Conservation (phyloP, 2,329 filamentous ascomycete genomes). For the Coniochaeta sp. region DNA sequence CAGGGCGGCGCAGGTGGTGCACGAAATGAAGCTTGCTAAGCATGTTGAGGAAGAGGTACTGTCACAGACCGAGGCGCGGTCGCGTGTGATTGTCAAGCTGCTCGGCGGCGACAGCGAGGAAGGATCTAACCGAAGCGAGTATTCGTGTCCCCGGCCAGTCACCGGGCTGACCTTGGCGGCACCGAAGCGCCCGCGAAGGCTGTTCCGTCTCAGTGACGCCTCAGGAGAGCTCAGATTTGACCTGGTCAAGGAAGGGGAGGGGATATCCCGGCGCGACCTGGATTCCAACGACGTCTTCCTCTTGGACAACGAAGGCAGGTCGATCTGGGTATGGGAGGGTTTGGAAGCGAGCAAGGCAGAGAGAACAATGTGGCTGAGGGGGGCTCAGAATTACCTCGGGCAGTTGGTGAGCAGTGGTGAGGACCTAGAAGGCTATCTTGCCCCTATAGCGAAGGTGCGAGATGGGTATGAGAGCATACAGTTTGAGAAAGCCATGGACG, state of each 20-base stretch:
- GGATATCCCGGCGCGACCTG: slow-evolving; percentile 39
- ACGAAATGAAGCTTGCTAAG: slow-evolving; percentile 57
- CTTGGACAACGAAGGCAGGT: slow-evolving; percentile 47
- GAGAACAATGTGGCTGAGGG: slow-evolving; percentile 52
- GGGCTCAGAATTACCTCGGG: slow-evolving; percentile 48
- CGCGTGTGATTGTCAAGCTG: slow-evolving; percentile 46
- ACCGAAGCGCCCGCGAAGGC: slow-evolving; percentile 18
- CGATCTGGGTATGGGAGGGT: slow-evolving; percentile 63
- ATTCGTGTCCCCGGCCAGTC: slow-evolving; percentile 12
- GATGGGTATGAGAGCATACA: slow-evolving; percentile 48
- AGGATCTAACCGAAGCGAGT: slow-evolving; percentile 32
- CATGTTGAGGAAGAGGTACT: slow-evolving; percentile 59
- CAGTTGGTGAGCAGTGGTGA: slow-evolving; percentile 27
- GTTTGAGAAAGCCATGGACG: slow-evolving; percentile 39
- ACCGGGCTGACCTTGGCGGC: slow-evolving; percentile 5
- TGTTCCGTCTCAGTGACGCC: slow-evolving; percentile 58
- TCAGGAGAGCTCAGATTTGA: slow-evolving; percentile 50
- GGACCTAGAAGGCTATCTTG: slow-evolving; percentile 28
- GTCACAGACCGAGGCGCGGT: slow-evolving; percentile 50
- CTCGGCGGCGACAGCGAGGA: slow-evolving; percentile 39
- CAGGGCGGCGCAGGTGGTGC: slow-evolving; percentile 59
- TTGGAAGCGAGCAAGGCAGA: slow-evolving; percentile 48
- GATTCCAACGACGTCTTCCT: slow-evolving; percentile 56
- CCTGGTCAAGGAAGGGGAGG: slow-evolving; percentile 46
- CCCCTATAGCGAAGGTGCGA: slow-evolving; percentile 48